These are phyloP conservation scores for Teratosphaeria zuluensis DNA, from an alignment of 2,329 filamentous ascomycete species.

Conservation along the genomic window DNA sequence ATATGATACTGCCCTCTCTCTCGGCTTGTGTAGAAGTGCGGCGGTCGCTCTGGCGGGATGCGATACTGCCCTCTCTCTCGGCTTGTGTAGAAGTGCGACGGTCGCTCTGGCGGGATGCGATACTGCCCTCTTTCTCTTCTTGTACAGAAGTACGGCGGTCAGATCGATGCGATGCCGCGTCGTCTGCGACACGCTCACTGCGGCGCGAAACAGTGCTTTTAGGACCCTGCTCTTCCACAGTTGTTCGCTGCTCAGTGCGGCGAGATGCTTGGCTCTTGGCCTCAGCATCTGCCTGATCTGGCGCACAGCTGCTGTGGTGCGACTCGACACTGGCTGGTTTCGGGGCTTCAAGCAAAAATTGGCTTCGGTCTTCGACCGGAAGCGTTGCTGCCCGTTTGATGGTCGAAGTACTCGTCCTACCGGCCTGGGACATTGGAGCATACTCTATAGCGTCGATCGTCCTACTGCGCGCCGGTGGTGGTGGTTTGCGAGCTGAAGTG, in stretches of 20 bases:
- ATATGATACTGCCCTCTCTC: neutral
- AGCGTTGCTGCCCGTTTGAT: slow-evolving; percentile 13
- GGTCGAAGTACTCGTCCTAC: slow-evolving; percentile 1
- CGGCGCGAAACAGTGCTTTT: neutral
- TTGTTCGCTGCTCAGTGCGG: neutral
- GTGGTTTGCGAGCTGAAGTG: slow-evolving; percentile 10
- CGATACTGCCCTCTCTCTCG: neutral
- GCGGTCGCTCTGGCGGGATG: neutral
- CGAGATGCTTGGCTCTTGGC: neutral
- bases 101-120: neutral
- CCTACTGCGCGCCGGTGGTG: slow-evolving; percentile 13
- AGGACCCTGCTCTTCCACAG: neutral
- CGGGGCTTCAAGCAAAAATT: slow-evolving; percentile 13
- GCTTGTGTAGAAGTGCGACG: neutral
- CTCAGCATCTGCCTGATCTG: neutral
- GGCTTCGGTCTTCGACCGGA: slow-evolving; percentile 7
- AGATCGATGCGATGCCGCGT: neutral
- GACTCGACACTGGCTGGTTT: neutral
- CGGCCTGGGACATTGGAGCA: slow-evolving; percentile 7
- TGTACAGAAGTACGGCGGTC: neutral
- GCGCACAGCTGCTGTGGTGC: neutral
- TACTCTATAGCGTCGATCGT: slow-evolving; percentile 18
- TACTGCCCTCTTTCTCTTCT: neutral
- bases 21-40: neutral
- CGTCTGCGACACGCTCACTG: neutral